Evolutionary conservation across 306 rosid genomes (phyloP).

Genomic region (Vachellia collinsii): DNA sequence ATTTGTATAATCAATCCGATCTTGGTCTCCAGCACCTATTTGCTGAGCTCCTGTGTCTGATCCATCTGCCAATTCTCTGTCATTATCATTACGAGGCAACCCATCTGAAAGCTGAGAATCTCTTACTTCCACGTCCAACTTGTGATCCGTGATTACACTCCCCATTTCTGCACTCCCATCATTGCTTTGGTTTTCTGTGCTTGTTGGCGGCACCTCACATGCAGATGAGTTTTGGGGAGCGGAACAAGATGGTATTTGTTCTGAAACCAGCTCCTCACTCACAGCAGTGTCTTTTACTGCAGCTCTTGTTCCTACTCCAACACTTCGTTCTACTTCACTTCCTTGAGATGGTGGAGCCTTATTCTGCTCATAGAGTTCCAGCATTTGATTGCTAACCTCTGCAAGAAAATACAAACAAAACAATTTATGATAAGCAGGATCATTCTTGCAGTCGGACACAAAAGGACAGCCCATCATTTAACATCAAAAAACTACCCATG

Average conservation of each 20-base stretch:
- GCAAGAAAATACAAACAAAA: slow-evolving; percentile 46
- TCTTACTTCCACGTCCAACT: slow-evolving; percentile 61
- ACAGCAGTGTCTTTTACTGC: slow-evolving; percentile 53
- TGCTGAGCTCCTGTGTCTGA: slow-evolving; percentile 44
- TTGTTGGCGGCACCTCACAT: slow-evolving; percentile 39
- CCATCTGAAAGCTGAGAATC: slow-evolving; percentile 52
- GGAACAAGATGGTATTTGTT: slow-evolving; percentile 38
- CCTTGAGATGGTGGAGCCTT: slow-evolving; percentile 71
- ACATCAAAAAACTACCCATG: slow-evolving; percentile 29
- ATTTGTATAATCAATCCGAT: slow-evolving; percentile 48
- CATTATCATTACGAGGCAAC: slow-evolving; percentile 47
- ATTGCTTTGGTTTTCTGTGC: slow-evolving; percentile 65
- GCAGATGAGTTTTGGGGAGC: slow-evolving; percentile 36
- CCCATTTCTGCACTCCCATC: slow-evolving; percentile 67
- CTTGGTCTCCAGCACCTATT: slow-evolving; percentile 55
- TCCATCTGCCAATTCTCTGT: slow-evolving; percentile 36
- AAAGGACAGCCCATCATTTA: slow-evolving; percentile 33
- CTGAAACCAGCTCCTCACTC: slow-evolving; percentile 68
- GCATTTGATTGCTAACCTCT: slow-evolving; percentile 99
- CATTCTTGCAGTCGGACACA: slow-evolving; percentile 27
- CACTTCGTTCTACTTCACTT: slow-evolving; percentile 74
- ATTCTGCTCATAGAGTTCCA: slow-evolving; percentile 94
- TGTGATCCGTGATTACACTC: slow-evolving; percentile 62
- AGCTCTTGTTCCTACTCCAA: slow-evolving; percentile 56
- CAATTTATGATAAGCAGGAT: slow-evolving; percentile 23